These are phyloP conservation scores for Marasmius oreades DNA, from an alignment of 1,284 basidiomycete genomes.

Conservation along the genomic window DNA sequence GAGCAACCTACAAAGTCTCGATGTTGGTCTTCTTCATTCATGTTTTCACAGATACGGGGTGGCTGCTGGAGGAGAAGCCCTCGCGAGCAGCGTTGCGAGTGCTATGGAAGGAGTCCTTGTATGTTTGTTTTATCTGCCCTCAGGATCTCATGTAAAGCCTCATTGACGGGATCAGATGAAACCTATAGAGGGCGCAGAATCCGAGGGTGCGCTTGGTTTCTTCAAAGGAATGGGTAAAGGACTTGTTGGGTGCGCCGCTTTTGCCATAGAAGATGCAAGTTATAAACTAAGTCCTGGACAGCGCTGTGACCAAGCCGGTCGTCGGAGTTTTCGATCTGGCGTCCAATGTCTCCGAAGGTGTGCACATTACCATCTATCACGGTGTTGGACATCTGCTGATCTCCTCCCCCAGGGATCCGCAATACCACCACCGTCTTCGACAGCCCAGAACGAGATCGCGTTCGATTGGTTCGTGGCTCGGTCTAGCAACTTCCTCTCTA, in stretches of 20 bases:
- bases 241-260: slow-evolving; percentile 74
- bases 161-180: slow-evolving; percentile 58
- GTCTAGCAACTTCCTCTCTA: background rate
- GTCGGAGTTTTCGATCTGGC: slow-evolving; percentile 97
- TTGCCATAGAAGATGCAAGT: slow-evolving; percentile 10
- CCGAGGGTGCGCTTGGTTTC: slow-evolving; percentile 92
- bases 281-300: slow-evolving; percentile 29
- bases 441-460: slow-evolving; percentile 85
- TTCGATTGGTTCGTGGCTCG: slow-evolving; percentile 60
- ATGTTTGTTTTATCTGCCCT: slow-evolving; percentile 25
- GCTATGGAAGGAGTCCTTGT: slow-evolving; percentile 96
- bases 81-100: slow-evolving; percentile 92
- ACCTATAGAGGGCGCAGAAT: slow-evolving; percentile 95
- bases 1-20: slow-evolving; percentile 22
- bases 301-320: slow-evolving; percentile 93
- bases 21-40: slow-evolving; percentile 9
- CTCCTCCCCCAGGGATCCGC: slow-evolving; percentile 63
- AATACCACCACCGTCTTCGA: slow-evolving; percentile 99
- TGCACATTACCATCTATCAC: slow-evolving; percentile 2
- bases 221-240: slow-evolving; percentile 98
- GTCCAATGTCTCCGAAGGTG: slow-evolving; percentile 93
- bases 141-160: background rate
- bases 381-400: background rate
- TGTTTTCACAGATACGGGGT: slow-evolving; percentile 83
- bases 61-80: slow-evolving; percentile 89